These are phyloP conservation scores for Colletotrichum kahawae DNA, from an alignment of 2,329 filamentous ascomycete genomes.

Conservation along the genomic window DNA sequence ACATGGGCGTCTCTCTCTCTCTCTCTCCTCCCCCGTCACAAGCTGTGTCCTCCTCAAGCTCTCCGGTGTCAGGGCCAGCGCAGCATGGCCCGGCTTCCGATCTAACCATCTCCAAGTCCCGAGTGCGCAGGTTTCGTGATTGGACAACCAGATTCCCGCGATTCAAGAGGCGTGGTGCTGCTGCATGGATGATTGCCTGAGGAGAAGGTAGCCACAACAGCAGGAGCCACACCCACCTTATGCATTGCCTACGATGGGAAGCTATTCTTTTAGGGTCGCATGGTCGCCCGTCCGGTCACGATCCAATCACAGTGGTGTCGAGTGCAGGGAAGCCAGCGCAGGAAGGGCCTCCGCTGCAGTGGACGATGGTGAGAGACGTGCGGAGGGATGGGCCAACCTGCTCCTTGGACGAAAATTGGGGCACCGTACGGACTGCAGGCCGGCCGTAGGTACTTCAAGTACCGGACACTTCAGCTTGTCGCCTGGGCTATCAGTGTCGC, in stretches of 20 bases:
- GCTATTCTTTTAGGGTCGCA: not conserved
- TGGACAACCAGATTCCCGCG: not conserved
- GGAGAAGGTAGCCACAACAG: conserved; percentile 6
- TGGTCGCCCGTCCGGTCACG: not conserved
- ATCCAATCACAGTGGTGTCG: not conserved
- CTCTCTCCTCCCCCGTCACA: not conserved
- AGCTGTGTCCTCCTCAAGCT: not conserved
- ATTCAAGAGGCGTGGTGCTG: conserved; percentile 14
- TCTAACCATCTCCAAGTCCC: not conserved
- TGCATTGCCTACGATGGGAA: not conserved
- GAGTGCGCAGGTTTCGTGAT: conserved; percentile 15
- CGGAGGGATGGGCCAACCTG: not conserved
- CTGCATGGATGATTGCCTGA: conserved; percentile 3
- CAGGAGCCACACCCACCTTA: conserved; percentile 14
- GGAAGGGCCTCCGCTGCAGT: not conserved
- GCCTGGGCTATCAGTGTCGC: conserved; percentile 8
- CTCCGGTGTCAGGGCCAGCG: not conserved
- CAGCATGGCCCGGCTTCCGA: not conserved
- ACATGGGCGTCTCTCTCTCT: not conserved
- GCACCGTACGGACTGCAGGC: not conserved
- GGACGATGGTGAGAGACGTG: not conserved
- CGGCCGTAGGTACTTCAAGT: not conserved
- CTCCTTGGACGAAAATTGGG: conserved; percentile 1
- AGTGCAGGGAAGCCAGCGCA: not conserved
- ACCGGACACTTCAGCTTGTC: conserved; percentile 3